phyloP scores from a whole-genome alignment of 2,329 filamentous ascomycete species.

The Penicillium sp. region DNA sequence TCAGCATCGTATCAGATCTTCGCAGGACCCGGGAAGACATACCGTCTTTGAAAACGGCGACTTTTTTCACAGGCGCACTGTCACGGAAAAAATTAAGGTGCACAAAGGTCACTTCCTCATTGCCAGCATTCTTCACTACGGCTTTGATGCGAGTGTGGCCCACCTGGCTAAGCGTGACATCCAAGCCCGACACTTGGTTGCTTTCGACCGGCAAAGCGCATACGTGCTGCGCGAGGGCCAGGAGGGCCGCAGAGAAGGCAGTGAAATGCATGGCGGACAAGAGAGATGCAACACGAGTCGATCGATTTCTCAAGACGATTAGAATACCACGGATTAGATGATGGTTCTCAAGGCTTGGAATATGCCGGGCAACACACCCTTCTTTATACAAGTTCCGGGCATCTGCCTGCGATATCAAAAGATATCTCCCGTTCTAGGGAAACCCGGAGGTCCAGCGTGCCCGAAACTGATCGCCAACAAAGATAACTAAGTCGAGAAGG shows the following conservation, averaged over 20 bases:
- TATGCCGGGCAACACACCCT: neutral
- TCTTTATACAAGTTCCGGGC: constrained; percentile 5
- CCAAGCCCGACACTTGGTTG: constrained; percentile 20
- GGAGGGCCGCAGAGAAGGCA: constrained; percentile 19
- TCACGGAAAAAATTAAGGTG: constrained; percentile 40
- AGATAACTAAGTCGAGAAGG: constrained; percentile 13
- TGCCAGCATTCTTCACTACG: constrained; percentile 36
- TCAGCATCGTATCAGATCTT: constrained; percentile 4
- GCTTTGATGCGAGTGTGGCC: constrained; percentile 37
- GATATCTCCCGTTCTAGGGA: neutral
- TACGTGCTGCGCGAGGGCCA: constrained; percentile 21
- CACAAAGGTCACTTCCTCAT: constrained; percentile 33
- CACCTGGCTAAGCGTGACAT: constrained; percentile 32
- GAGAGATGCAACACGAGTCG: neutral
- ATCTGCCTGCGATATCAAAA: neutral
- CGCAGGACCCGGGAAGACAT: neutral
- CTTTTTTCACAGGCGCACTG: constrained; percentile 36
- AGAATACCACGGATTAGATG: neutral
- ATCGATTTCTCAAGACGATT: neutral
- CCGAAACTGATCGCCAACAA: constrained; percentile 2
- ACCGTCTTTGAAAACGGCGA: constrained; percentile 34
- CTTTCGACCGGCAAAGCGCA: constrained; percentile 20
- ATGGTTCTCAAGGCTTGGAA: neutral
- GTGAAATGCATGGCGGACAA: constrained; percentile 22
- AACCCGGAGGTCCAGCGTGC: neutral